Evolutionary conservation across 2,329 filamentous ascomycete species (phyloP), one percentile per base, ranked within the genome.

Genomic region (Phialophora expanda): DNA sequence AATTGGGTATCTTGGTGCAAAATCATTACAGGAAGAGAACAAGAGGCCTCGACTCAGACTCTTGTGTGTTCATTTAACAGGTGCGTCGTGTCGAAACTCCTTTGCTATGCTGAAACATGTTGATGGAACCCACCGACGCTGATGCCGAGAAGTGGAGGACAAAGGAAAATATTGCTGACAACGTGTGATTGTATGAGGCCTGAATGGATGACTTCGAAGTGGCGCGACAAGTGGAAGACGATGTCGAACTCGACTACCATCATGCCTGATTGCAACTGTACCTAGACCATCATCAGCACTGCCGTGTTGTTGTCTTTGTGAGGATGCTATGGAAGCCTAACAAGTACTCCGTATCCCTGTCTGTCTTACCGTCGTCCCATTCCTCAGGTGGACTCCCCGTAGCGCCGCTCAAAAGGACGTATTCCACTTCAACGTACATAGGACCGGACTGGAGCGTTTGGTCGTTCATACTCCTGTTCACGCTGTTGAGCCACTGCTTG

Each of bases 391-490:
- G 12, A 28, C 17, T 24, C 26, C 9, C 24, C 30, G 24, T 4
- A 20, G 6, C 7, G 12, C 24, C 53, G 28, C 11, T 55, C 14
- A 17, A n/a, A 17, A 51, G 28, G 24, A 7, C 9, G 24, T 17
- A 17, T 50, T 9, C 11, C 50, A 24, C 32, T 17, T 54, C 38
- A 61, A 28, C 48, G 61, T 24, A 51, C 57, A 55, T 67, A 64
- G 17, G 65, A 54, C 20, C 62, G 65, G 7, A 59, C 24, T 41
- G 58, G 46, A 26, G 41, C 50, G 44, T 46, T 24, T 53, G 26
- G 8, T 4, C 57, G 57, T 55, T 67, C 65, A 56, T 69, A 67
- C 28, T 69, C 60, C 30, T 34, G 41, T 24, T 61, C 44, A 46
- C 54, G 67, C 57, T 64, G 65, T 44, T 46, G 53, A 41, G 65